A percentile compares a stretch with the other conserved stretches of the same genome.
These are phyloP conservation scores for Fusarium tjaetaba DNA, from an alignment of 2,329 filamentous ascomycete genomes.

Conservation along the genomic window DNA sequence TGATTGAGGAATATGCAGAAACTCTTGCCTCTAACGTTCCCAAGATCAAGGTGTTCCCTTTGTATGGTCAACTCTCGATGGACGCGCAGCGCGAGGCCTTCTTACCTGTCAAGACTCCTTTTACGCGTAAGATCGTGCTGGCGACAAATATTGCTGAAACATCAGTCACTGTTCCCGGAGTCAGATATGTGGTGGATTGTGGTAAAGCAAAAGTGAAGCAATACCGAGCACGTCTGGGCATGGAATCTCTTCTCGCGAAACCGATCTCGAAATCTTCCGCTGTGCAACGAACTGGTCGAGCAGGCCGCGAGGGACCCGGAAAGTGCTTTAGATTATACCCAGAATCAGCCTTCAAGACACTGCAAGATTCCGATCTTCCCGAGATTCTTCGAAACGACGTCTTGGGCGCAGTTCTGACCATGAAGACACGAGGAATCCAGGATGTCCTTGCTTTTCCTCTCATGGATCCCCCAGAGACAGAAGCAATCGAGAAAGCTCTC, in stretches of 20 bases:
- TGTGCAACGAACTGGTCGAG: slow-evolving; percentile 89
- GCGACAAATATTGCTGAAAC: slow-evolving; percentile 99
- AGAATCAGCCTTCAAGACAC: slow-evolving; percentile 73
- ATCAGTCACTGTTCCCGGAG: slow-evolving; percentile 93
- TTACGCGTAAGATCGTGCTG: slow-evolving; percentile 87
- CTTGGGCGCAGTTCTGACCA: slow-evolving; percentile 84
- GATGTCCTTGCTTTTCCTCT: slow-evolving; percentile 86
- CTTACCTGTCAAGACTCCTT: slow-evolving; percentile 73
- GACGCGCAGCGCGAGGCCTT: slow-evolving; percentile 89
- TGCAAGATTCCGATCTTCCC: slow-evolving; percentile 80
- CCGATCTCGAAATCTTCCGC: slow-evolving; percentile 94
- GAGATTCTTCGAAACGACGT: slow-evolving; percentile 94
- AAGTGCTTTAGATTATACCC: slow-evolving; percentile 93
- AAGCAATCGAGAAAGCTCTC: slow-evolving; percentile 83
- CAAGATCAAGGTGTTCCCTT: slow-evolving; percentile 75
- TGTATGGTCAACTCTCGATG: slow-evolving; percentile 91
- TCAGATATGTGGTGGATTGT: slow-evolving; percentile 89
- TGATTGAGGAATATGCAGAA: slow-evolving; percentile 82
- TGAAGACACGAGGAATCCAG: slow-evolving; percentile 90
- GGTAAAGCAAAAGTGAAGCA: slow-evolving; percentile 96
- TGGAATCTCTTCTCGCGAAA: slow-evolving; percentile 91
- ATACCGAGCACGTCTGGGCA: slow-evolving; percentile 82
- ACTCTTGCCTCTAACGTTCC: slow-evolving; percentile 80
- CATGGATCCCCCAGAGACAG: slow-evolving; percentile 80
- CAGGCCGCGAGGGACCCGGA: slow-evolving; percentile 89